These are phyloP conservation scores for Ceratocystis destructans DNA, from an alignment of 2,329 filamentous ascomycete genomes.

Conservation along the genomic window DNA sequence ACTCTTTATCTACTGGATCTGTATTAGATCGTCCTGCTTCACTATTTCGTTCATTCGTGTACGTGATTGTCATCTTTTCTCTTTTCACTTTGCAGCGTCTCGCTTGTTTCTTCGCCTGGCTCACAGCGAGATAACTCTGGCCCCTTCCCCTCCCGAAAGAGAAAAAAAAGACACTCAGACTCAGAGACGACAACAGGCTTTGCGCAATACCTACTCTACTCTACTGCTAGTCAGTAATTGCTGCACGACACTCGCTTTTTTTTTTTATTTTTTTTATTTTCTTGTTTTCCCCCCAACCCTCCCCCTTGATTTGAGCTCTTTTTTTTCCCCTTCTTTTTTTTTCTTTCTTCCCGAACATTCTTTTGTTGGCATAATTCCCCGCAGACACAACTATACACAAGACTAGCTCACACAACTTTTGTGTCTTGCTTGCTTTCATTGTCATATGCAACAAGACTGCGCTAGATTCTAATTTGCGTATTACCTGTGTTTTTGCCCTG, in stretches of 20 bases:
- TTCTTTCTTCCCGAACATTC: neutral
- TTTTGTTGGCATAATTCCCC: conserved; percentile 6
- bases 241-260: conserved; percentile 7
- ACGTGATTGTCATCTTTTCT: neutral
- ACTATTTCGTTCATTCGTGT: neutral
- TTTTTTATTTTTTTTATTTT: neutral
- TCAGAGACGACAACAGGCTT: conserved; percentile 3
- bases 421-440: conserved; percentile 2
- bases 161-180: neutral
- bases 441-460: neutral
- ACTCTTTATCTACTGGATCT: neutral
- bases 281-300: neutral
- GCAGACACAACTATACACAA: neutral
- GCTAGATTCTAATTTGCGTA: neutral
- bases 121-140: conserved; percentile 8
- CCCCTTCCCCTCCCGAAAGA: neutral
- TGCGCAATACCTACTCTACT: neutral
- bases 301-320: neutral
- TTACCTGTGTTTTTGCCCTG: neutral
- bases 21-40: conserved; percentile 6
- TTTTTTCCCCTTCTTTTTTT: neutral
- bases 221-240: conserved; percentile 6
- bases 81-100: conserved; percentile 1
- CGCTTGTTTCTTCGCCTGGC: conserved; percentile 9
- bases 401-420: neutral